These are phyloP conservation scores for Teratosphaeriaceae sp. DNA, from an alignment of 2,329 filamentous ascomycete species.

Conservation along the genomic window DNA sequence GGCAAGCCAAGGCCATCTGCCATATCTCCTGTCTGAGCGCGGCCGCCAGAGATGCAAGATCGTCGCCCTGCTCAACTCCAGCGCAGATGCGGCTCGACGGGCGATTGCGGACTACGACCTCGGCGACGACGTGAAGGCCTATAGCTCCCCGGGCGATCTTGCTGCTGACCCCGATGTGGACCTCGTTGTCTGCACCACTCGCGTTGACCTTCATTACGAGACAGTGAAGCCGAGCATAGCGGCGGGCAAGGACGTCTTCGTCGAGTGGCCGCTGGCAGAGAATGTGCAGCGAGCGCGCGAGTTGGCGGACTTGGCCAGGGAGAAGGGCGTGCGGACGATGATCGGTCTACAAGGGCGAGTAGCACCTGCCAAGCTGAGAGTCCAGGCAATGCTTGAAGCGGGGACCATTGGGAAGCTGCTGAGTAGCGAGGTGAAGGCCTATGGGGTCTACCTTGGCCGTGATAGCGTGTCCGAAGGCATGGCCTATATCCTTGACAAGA, in stretches of 20 bases:
- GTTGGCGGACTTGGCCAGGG: slow-evolving; percentile 35
- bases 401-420: slow-evolving; percentile 40
- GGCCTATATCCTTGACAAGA: slow-evolving; percentile 19
- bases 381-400: slow-evolving; percentile 37
- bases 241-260: slow-evolving; percentile 43
- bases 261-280: slow-evolving; percentile 45
- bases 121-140: slow-evolving; percentile 34
- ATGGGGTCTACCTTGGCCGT: slow-evolving; percentile 5
- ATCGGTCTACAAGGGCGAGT: slow-evolving; percentile 44
- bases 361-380: slow-evolving; percentile 33
- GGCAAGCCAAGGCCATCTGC: slow-evolving; percentile 51
- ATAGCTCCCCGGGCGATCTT: slow-evolving; percentile 38
- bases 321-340: slow-evolving; percentile 37
- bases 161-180: slow-evolving; percentile 43
- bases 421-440: slow-evolving; percentile 15
- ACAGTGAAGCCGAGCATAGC: slow-evolving; percentile 37
- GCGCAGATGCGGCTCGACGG: slow-evolving; percentile 34
- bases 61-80: slow-evolving; percentile 46
- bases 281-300: slow-evolving; percentile 38
- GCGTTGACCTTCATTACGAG: slow-evolving; percentile 38
- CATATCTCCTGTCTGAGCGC: slow-evolving; percentile 49
- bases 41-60: slow-evolving; percentile 38
- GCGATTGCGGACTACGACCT: slow-evolving; percentile 38
- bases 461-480: slow-evolving; percentile 16
- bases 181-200: slow-evolving; percentile 40